Evolutionary conservation across 1,139 yeast genomes (phyloP).

Genomic region (Pichia sp.): DNA sequence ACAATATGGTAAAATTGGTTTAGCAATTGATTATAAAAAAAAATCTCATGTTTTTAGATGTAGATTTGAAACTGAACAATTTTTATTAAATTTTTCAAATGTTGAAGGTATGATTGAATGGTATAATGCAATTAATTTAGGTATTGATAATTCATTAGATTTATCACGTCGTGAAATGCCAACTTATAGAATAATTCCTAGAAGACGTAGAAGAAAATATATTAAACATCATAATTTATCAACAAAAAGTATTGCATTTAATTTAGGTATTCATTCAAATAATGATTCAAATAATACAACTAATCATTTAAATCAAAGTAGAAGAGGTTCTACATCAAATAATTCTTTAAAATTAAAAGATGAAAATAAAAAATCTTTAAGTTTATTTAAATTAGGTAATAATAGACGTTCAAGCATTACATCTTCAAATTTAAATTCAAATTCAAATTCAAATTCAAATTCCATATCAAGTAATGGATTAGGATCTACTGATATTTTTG

Average conservation of each 20-base stretch:
- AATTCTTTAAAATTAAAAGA: background rate
- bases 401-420: no score
- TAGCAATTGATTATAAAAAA: constrained; percentile 66
- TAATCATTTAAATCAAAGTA: background rate
- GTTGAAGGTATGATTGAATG: constrained; percentile 59
- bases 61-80: constrained; percentile 64
- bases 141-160: constrained; percentile 62
- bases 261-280: background rate
- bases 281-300: background rate
- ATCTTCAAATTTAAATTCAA: no score
- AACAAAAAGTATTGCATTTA: constrained; percentile 3
- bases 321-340: background rate
- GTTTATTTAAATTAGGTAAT: constrained; percentile 2
- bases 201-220: constrained; percentile 49
- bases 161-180: constrained; percentile 56
- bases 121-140: constrained; percentile 54
- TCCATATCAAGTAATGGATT: background rate
- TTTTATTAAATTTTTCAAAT: constrained; percentile 48
- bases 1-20: constrained; percentile 63
- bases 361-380: background rate
- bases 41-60: constrained; percentile 52
- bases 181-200: constrained; percentile 64
- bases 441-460: background rate
- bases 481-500: background rate
- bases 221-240: background rate